phyloP scores from a whole-genome alignment of 2,329 filamentous ascomycete genomes.

The Monascus ruber region DNA sequence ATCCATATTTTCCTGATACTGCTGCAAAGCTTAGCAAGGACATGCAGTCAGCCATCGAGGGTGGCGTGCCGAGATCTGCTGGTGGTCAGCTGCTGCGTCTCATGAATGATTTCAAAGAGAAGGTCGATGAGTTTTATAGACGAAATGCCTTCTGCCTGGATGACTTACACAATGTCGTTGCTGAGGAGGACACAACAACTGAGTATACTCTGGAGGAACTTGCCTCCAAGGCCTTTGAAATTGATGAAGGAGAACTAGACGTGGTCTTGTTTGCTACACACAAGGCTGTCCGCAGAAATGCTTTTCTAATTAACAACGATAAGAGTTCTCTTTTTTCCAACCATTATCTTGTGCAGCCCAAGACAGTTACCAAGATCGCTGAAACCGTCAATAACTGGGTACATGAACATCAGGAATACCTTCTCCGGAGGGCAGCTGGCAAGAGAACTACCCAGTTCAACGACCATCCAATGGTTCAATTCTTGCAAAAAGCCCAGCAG shows the following conservation, averaged over 20 bases:
- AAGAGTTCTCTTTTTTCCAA: conserved; percentile 22
- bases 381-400: conserved; percentile 45
- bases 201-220: conserved; percentile 28
- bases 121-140: conserved; percentile 24
- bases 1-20: conserved; percentile 39
- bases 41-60: conserved; percentile 27
- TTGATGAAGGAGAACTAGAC: conserved; percentile 18
- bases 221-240: conserved; percentile 21
- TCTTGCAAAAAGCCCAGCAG: conserved; percentile 33
- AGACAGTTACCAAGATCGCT: conserved; percentile 37
- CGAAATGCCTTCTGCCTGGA: conserved; percentile 23
- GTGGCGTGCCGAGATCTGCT: conserved; percentile 28
- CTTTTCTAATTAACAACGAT: conserved; percentile 25
- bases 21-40: conserved; percentile 14
- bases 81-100: conserved; percentile 24
- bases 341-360: conserved; percentile 41
- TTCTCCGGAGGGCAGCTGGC: conserved; percentile 15
- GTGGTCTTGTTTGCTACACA: conserved; percentile 26
- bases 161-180: conserved; percentile 25
- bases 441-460: conserved; percentile 14
- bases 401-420: conserved; percentile 36
- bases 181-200: conserved; percentile 23
- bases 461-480: conserved; percentile 30
- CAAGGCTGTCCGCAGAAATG: conserved; percentile 16
- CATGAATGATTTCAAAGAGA: conserved; percentile 22